phyloP scores from a whole-genome alignment of 2,329 filamentous ascomycete genomes.

The Fusarium sp. region DNA sequence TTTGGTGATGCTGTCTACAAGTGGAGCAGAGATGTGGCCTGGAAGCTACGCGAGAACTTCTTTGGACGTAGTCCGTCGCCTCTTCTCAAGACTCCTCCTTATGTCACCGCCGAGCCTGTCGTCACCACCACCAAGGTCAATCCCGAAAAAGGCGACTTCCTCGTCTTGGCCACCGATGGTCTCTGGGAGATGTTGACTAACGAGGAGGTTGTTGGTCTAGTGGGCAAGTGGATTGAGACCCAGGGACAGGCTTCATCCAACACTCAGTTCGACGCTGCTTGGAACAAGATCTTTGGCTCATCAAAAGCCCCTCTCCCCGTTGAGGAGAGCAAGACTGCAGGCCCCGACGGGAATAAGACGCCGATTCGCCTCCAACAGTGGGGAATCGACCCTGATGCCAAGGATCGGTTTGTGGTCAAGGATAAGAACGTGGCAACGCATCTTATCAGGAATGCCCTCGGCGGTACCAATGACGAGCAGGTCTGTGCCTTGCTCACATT shows the following conservation, averaged over 20 bases:
- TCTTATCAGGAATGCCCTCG: constrained; percentile 91
- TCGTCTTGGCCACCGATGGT: constrained; percentile 95
- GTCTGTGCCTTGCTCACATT: constrained; percentile 90
- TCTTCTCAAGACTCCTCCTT: constrained; percentile 87
- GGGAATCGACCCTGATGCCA: constrained; percentile 76
- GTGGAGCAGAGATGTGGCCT: constrained; percentile 86
- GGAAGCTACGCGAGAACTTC: constrained; percentile 82
- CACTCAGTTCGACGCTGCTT: constrained; percentile 73
- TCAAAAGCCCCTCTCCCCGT: constrained; percentile 71
- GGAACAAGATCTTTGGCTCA: constrained; percentile 70
- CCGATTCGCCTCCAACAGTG: constrained; percentile 92
- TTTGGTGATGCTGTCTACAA: constrained; percentile 98
- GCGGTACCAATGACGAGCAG: constrained; percentile 92
- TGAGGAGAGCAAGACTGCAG: constrained; percentile 64
- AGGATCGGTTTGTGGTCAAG: constrained; percentile 87
- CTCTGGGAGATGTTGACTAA: constrained; percentile 99
- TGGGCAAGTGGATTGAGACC: constrained; percentile 94
- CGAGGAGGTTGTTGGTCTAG: constrained; percentile 94
- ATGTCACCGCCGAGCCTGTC: constrained; percentile 95
- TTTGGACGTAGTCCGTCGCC: constrained; percentile 82
- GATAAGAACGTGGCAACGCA: constrained; percentile 98
- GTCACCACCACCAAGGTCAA: constrained; percentile 92
- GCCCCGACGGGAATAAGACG: constrained; percentile 75
- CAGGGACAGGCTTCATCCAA: constrained; percentile 62
- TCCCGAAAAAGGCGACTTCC: constrained; percentile 88